Conservation (phyloP, 257 asterid genomes). For the Gardenia jasminoides region DNA sequence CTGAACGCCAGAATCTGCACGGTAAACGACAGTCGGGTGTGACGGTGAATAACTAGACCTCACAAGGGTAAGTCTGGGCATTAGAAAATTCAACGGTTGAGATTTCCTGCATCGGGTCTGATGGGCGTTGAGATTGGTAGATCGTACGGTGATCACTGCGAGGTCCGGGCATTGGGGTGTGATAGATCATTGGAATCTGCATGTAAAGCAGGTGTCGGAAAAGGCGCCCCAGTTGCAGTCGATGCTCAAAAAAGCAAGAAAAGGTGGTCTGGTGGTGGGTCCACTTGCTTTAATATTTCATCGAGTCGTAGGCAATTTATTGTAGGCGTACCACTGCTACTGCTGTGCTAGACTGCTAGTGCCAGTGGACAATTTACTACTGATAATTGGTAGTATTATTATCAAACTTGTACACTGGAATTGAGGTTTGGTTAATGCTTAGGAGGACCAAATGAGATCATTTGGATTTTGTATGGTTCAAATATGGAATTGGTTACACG, state of each 20-base stretch:
- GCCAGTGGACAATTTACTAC: no score
- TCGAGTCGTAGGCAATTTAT: neutral
- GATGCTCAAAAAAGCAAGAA: neutral
- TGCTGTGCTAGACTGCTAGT: no score
- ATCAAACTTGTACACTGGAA: no score
- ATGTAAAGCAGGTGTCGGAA: neutral
- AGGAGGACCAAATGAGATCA: no score
- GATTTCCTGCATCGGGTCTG: no score
- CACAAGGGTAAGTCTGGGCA: neutral
- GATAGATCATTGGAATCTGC: neutral
- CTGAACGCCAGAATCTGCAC: constrained; percentile 33
- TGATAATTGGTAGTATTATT: no score
- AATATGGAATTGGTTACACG: no score
- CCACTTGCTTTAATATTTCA: no score
- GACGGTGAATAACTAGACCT: neutral
- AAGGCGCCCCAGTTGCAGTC: neutral
- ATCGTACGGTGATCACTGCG: neutral
- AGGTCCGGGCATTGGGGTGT: no score
- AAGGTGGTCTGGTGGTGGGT: no score
- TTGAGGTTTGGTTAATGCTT: no score
- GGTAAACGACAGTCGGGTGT: constrained; percentile 8
- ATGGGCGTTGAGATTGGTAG: neutral
- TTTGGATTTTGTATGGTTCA: no score
- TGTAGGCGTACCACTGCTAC: neutral
- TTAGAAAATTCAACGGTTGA: neutral